A percentile compares a stretch with the other conserved stretches of the same genome.
Conservation (phyloP, 2,329 filamentous ascomycete species). For the Mycosphaerella sp. region DNA sequence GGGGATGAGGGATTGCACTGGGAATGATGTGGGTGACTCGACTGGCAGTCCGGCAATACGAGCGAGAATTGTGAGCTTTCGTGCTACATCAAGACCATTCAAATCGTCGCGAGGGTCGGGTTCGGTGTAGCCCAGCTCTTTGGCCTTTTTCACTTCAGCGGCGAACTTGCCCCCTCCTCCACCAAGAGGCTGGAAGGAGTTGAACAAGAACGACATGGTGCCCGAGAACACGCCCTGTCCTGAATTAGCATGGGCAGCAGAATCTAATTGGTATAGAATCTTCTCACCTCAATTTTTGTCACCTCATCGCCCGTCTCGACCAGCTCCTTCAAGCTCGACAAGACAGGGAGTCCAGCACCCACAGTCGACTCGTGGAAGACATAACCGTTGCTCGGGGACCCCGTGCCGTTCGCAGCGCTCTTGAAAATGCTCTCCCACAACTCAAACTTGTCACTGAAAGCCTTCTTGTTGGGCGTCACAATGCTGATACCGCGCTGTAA, state of each 20-base stretch:
- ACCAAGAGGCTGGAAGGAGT: conserved; percentile 81
- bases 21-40: conserved; percentile 79
- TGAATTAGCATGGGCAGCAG: neutral
- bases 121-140: conserved; percentile 87
- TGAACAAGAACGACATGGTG: conserved; percentile 98
- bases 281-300: conserved; percentile 65
- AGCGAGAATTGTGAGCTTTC: conserved; percentile 92
- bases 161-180: conserved; percentile 78
- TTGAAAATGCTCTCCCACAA: conserved; percentile 85
- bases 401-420: conserved; percentile 57
- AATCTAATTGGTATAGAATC: neutral
- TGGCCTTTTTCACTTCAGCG: conserved; percentile 84
- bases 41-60: conserved; percentile 76
- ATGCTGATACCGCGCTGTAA: conserved; percentile 77
- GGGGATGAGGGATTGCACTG: conserved; percentile 89
- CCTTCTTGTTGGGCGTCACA: conserved; percentile 98
- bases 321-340: conserved; percentile 91
- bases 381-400: conserved; percentile 53
- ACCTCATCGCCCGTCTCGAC: conserved; percentile 89
- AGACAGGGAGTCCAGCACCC: conserved; percentile 85
- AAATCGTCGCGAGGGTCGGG: conserved; percentile 80
- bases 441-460: conserved; percentile 73
- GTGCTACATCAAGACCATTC: conserved; percentile 84
- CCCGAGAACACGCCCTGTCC: conserved; percentile 78
- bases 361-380: conserved; percentile 95